Evolutionary conservation across 2,329 filamentous ascomycete species (phyloP), one percentile per base, ranked within the genome.

Genomic region (Karstenula rhodostoma): DNA sequence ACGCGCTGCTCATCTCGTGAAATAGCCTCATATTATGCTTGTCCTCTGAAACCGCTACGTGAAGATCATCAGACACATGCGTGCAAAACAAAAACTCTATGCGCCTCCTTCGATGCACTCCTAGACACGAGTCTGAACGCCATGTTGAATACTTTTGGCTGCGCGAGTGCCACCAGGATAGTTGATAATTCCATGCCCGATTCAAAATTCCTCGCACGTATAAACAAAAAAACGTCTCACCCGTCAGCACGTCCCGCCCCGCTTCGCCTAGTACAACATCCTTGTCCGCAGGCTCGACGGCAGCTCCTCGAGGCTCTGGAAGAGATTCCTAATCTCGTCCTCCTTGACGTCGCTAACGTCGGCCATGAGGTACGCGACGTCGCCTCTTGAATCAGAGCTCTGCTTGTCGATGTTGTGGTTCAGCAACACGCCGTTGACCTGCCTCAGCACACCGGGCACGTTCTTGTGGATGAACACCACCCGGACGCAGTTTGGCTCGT

Each of bases 341-440:
- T 87, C 85, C 73, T 90, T 88, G 69, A 98, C 93, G 64, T 91
- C 88, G 81, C 93, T 97, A 72, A 99, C 91, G 82, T 99, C 95
- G 8, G 95, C 95, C 94, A 99, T 97, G 64, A 99, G 84, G 77
- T 99, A 99, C 22, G 95, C 95, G 67, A 95, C 86, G 77, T 98
- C 94, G 69, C 93, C 94, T 82, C 90, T 90, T 80, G 91, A 96
- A 78, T 98, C 95, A 53, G 92, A 95, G 83, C 96, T 98, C 81
- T 99, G 95, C 85, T 98, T 98, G 82, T 97, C 94, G 70, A 99
- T 94, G 78, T 99, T 99, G 84, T 99, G 94, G 73, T 96, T 89
- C 46, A 91, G 92, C 50, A 99, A 86, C 64, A 98, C 93, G 73
- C 95, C 92, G 84, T 99, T 99, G 67, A 99, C 95, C 82, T 90